Evolutionary conservation across 805 yeast species (phyloP).

Genomic region (Metschnikowia drakensbergensis): DNA sequence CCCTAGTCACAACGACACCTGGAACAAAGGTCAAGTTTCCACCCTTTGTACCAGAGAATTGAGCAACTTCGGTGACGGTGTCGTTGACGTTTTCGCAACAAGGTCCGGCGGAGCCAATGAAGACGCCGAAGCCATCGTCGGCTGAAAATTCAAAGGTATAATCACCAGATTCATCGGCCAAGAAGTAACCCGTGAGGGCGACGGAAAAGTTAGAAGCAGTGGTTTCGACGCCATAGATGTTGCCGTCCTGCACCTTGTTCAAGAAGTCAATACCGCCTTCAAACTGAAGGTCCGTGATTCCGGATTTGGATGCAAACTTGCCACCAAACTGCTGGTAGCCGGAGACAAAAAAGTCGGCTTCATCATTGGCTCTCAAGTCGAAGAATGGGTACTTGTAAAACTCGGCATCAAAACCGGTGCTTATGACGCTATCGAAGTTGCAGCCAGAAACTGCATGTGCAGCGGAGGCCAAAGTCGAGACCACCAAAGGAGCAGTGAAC

Average conservation of each 20-base stretch:
- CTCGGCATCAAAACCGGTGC: conserved; percentile 5
- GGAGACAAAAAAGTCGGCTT: not conserved
- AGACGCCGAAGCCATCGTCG: conserved; percentile 3
- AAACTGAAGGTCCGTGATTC: not conserved
- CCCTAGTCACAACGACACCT: not conserved
- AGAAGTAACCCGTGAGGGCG: conserved; percentile 3
- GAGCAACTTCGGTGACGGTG: conserved; percentile 2
- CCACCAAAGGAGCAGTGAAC: not conserved
- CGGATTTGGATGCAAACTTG: not conserved
- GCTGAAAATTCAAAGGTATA: conserved; percentile 4
- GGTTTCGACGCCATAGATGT: not conserved
- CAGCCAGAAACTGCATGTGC: conserved; percentile 5
- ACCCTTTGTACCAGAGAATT: conserved; percentile 4
- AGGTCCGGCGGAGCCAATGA: conserved; percentile 3
- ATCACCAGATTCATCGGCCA: conserved; percentile 1
- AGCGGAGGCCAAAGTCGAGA: conserved; percentile 1
- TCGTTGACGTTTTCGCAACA: conserved; percentile 3
- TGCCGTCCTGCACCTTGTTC: not conserved
- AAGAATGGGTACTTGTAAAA: conserved; percentile 4
- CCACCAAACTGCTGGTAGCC: conserved; percentile 3
- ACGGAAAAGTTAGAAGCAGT: conserved; percentile 3
- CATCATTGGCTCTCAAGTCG: not conserved
- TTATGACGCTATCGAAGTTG: not conserved
- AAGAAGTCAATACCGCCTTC: not conserved
- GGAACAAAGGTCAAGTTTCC: not conserved